Base-by-base conservation (phyloP, 2,329 filamentous ascomycete species). In the Metarhizium anisopliae region DNA sequence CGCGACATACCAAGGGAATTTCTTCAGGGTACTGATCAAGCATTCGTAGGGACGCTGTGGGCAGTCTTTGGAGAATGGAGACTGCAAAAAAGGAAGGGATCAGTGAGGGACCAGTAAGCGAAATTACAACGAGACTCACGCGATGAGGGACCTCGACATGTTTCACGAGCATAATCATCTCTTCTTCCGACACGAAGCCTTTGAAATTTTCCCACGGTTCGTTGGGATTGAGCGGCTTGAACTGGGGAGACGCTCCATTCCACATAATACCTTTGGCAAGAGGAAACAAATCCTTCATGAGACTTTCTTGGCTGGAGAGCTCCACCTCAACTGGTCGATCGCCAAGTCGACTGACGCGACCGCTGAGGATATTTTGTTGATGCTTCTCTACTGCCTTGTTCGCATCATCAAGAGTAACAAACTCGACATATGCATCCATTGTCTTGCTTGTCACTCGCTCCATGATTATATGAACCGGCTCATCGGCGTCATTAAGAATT, bases 31-130 rank as follows among this genome's bases (percentile, higher is more conserved):
- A 65, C 81, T 84, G 61, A 87, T 84, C 62, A 87, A 72, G 64
- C 77, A 83, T 70, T 87, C 84, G 55, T 80, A 86, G 2, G 83
- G 79, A 14, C 84, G 78, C 68, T 87, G 83, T 0, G 83, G 82
- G 60, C 82, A 85, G 30, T 83, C 76, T 56, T 74, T 77, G 8
- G 80, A 77, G 63, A 81, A 86, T 0, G 80, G 79, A 13, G 81
- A 82, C 81, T 85, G 53, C 2, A 25, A 25, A 25, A 25, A 25
- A 25, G 4, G 16, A 51, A 1, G 5, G 6, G 14, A 50, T 60
- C 20, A 60, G 61, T 47, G 18, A 35, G 6, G 36, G 38, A 25
- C 16, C 10, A 10, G 36, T 20, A 16, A 43, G n/a, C 11, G 43
- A 38, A 25, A 32, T 13, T 47, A 47, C 47, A 18, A 4, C 8